Conservation (phyloP, 169 alveolate species). For the Plasmodium falciparum region DNA sequence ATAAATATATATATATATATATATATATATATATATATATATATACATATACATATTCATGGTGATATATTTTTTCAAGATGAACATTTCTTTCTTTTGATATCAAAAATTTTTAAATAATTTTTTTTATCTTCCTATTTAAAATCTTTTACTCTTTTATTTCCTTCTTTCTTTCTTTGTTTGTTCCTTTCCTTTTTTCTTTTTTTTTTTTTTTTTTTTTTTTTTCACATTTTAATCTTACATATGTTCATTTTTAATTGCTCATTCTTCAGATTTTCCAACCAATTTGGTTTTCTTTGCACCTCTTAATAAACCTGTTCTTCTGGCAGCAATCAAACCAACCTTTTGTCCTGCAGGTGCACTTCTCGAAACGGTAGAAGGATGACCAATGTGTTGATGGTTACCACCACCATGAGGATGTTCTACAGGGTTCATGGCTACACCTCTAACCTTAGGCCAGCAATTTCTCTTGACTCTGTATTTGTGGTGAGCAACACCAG, state of each 20-base stretch:
- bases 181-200: background rate
- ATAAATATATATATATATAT: too few relatives aligned
- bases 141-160: too few relatives aligned
- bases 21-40: too few relatives aligned
- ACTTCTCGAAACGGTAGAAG: conserved; percentile 97
- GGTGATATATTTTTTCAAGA: too few relatives aligned
- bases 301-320: conserved; percentile 99
- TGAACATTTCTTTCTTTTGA: too few relatives aligned
- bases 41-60: too few relatives aligned
- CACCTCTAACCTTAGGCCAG: conserved; percentile 99
- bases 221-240: background rate
- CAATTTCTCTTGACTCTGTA: conserved; percentile 98
- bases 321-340: conserved; percentile 99
- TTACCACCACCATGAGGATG: conserved; percentile 99
- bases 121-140: too few relatives aligned
- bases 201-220: background rate
- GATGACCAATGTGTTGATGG: conserved; percentile 99
- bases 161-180: too few relatives aligned
- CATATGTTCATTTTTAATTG: background rate
- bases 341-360: conserved; percentile 99
- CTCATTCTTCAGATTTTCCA: conserved; percentile 75
- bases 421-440: conserved; percentile 99
- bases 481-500: conserved; percentile 98
- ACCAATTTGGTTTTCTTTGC: conserved; percentile 91
- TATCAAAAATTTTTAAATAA: too few relatives aligned